These are phyloP conservation scores for Beta lomatogona DNA, from an alignment of 179 eudicot species.

Conservation along the genomic window DNA sequence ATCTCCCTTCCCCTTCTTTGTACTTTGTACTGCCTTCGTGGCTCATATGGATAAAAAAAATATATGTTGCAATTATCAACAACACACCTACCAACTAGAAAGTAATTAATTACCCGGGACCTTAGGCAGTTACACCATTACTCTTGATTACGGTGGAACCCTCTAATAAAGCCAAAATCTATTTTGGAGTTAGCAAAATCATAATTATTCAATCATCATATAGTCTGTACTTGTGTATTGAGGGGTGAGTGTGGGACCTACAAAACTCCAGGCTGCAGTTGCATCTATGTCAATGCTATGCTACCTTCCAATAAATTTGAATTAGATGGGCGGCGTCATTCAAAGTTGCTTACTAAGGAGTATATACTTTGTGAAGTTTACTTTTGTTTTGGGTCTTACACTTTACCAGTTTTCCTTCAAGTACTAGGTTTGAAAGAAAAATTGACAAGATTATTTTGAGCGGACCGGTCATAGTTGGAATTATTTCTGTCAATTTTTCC, in stretches of 20 bases:
- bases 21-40: no score
- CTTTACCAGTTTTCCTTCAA: no score
- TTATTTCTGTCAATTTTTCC: no score
- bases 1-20: no score
- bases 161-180: neutral
- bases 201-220: neutral
- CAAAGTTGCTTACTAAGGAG: neutral
- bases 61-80: no score
- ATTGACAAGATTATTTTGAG: no score
- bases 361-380: no score
- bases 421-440: no score
- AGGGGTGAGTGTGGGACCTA: neutral
- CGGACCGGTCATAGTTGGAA: no score
- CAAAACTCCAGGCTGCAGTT: neutral
- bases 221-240: neutral
- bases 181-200: neutral
- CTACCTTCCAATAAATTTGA: neutral
- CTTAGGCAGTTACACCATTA: neutral
- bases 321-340: slow-evolving; percentile 6
- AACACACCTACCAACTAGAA: neutral
- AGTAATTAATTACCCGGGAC: neutral
- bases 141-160: neutral
- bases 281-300: neutral
- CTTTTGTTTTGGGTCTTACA: no score
- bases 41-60: no score